Evolutionary conservation across 345 rosid species (phyloP).

Genomic region (Abelmoschus esculentus): DNA sequence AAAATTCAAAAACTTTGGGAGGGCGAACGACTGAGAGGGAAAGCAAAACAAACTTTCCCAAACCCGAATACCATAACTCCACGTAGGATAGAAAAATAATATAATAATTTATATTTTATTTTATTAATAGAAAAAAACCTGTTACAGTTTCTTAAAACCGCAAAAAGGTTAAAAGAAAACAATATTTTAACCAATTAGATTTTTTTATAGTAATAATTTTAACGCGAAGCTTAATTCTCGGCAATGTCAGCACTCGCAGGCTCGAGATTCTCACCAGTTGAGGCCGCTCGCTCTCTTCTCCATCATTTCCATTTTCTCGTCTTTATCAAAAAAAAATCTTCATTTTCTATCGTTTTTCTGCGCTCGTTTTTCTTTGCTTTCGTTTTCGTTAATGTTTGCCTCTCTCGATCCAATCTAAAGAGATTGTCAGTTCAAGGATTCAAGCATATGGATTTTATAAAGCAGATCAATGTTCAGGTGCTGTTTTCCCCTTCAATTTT

Average conservation of each 20-base stretch:
- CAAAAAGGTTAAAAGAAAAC: background rate
- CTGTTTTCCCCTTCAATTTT: background rate
- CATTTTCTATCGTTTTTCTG: background rate
- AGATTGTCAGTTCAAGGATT: background rate
- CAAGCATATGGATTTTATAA: background rate
- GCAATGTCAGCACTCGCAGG: constrained; percentile 31
- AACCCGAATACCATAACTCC: background rate
- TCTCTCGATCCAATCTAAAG: background rate
- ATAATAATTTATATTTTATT: background rate
- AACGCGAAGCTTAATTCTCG: constrained; percentile 36
- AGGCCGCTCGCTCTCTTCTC: constrained; percentile 23
- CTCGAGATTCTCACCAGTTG: constrained; percentile 23
- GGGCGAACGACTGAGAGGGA: background rate
- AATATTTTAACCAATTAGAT: background rate
- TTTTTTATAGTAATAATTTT: background rate
- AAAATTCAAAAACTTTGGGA: background rate
- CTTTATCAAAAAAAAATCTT: background rate
- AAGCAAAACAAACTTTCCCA: background rate
- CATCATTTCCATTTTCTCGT: constrained; percentile 16
- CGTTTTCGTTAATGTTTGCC: background rate
- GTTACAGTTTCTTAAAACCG: background rate
- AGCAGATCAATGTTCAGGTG: constrained; percentile 7
- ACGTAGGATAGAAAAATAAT: background rate
- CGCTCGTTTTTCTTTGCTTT: background rate
- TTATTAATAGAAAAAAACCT: background rate